These are phyloP conservation scores for Globisporangium irregulare DNA, from an alignment of 352 stramenopile species.

Conservation along the genomic window DNA sequence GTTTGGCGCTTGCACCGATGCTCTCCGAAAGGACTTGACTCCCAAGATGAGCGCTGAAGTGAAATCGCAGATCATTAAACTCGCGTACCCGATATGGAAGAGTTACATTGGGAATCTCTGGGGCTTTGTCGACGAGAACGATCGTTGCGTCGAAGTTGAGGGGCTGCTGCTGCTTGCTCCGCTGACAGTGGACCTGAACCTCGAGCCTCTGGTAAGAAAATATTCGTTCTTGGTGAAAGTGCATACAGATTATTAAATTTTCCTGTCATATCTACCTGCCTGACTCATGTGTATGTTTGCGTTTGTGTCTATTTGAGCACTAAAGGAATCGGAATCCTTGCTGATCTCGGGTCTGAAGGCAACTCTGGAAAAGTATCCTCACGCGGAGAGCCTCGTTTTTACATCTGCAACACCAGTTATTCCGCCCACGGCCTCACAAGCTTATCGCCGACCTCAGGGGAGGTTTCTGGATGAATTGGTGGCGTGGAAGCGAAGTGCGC, in stretches of 20 bases:
- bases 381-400: conserved; percentile 1
- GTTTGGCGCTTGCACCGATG: conserved; percentile 1
- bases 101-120: conserved; percentile 13
- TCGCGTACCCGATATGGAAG: conserved; percentile 16
- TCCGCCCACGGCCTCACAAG: not conserved
- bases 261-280: too few species aligned
- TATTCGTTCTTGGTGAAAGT: not conserved
- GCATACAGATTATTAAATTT: not conserved
- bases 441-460: conserved; percentile 7
- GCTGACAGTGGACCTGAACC: not conserved
- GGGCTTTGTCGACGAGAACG: not conserved
- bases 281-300: not conserved
- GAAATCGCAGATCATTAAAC: not conserved
- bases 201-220: not conserved
- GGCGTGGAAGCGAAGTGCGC: conserved; percentile 25
- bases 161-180: conserved; percentile 7
- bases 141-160: not conserved
- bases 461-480: conserved; percentile 25
- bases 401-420: not conserved
- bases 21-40: not conserved
- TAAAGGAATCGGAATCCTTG: conserved; percentile 1
- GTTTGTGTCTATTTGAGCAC: not conserved
- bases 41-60: not conserved
- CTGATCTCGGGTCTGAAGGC: conserved; percentile 3
- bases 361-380: conserved; percentile 4